phyloP scores from a whole-genome alignment of 208 protist species.

The Trypanosoma theileri region DNA sequence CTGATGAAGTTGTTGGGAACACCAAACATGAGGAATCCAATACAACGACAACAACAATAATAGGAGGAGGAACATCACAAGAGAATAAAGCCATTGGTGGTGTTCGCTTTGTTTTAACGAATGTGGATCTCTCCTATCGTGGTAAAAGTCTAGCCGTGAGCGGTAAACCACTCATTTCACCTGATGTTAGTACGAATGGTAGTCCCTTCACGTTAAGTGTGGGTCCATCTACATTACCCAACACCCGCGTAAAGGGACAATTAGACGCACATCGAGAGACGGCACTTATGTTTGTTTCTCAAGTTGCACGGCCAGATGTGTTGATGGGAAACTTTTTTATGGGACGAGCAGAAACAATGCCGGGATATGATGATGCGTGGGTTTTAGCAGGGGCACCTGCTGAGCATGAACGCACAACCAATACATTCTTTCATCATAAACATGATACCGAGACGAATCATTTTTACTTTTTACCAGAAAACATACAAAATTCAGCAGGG shows the following conservation, averaged over 20 bases:
- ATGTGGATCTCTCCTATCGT: slow-evolving; percentile 76
- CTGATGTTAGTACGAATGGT: slow-evolving; percentile 59
- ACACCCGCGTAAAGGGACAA: slow-evolving; percentile 24
- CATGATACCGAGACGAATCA: slow-evolving; percentile 57
- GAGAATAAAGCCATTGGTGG: neutral
- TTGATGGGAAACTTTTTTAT: slow-evolving; percentile 70
- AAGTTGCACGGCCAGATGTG: slow-evolving; percentile 56
- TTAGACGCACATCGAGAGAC: slow-evolving; percentile 65
- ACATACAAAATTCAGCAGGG: too few species aligned
- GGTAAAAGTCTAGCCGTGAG: slow-evolving; percentile 69
- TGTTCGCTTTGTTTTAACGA: slow-evolving; percentile 40
- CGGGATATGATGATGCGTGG: slow-evolving; percentile 71
- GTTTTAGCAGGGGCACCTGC: slow-evolving; percentile 56
- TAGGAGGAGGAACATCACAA: neutral
- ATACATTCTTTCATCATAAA: slow-evolving; percentile 59
- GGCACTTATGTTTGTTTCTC: slow-evolving; percentile 58
- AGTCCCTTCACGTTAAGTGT: slow-evolving; percentile 60
- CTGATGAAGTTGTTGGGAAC: neutral
- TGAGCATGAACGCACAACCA: slow-evolving; percentile 68
- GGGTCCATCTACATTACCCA: neutral
- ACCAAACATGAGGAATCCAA: neutral
- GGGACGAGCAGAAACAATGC: slow-evolving; percentile 41
- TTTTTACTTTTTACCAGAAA: slow-evolving; percentile 61
- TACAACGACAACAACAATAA: slow-evolving; percentile 1
- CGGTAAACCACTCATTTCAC: slow-evolving; percentile 33